Conservation (phyloP, 2,329 filamentous ascomycete species). For the Fusarium denticulatum region DNA sequence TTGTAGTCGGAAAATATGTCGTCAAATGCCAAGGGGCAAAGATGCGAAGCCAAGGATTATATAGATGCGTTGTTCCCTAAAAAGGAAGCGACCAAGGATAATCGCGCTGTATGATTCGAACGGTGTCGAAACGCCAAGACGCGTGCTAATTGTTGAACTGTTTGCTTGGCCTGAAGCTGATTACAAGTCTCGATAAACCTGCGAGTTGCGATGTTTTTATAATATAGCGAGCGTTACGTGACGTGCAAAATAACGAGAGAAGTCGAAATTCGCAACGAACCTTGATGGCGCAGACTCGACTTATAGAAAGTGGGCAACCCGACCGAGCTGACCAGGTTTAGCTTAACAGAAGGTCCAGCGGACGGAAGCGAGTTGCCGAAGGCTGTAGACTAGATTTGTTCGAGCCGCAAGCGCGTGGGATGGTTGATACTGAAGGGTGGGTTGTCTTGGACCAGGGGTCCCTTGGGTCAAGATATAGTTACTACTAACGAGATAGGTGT, state of each 20-base stretch:
- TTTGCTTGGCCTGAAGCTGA: constrained; percentile 15
- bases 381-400: constrained; percentile 15
- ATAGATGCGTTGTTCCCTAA: constrained; percentile 29
- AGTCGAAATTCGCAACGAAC: constrained; percentile 4
- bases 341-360: constrained; percentile 15
- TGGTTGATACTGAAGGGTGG: constrained; percentile 1
- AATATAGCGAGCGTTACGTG: not conserved
- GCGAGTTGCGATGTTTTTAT: constrained; percentile 19
- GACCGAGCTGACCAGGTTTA: constrained; percentile 22
- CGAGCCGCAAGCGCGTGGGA: constrained; percentile 19
- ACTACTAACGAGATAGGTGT: not conserved
- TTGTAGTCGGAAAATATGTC: constrained; percentile 17
- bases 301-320: constrained; percentile 24
- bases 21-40: constrained; percentile 33
- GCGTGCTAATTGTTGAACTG: constrained; percentile 13
- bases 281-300: constrained; percentile 30
- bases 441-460: constrained; percentile 12
- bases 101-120: constrained; percentile 34
- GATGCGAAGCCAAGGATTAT: constrained; percentile 24
- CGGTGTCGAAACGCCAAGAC: constrained; percentile 25
- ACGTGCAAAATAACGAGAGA: not conserved
- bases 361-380: constrained; percentile 39
- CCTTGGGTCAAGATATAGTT: not conserved
- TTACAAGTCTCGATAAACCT: constrained; percentile 1
- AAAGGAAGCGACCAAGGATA: constrained; percentile 29